These are phyloP conservation scores for Fusarium pseudonygamai DNA, from an alignment of 2,329 filamentous ascomycete genomes.

Conservation along the genomic window DNA sequence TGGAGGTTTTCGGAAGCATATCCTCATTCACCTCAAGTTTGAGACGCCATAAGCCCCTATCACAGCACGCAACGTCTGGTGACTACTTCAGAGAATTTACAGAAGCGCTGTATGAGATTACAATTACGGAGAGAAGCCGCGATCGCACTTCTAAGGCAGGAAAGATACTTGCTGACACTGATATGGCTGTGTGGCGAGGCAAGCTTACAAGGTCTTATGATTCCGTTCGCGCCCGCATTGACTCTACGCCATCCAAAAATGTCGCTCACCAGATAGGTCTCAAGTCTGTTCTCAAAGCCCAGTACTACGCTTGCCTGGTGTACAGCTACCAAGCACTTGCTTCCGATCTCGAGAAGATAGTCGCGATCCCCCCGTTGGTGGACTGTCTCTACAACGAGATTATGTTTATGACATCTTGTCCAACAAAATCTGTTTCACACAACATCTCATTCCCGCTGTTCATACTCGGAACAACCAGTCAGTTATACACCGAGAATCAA, in stretches of 20 bases:
- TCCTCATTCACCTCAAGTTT: background rate
- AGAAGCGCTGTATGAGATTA: background rate
- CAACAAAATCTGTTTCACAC: background rate
- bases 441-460: background rate
- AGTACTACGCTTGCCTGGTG: background rate
- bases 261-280: background rate
- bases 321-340: background rate
- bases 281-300: background rate
- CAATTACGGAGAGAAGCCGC: background rate
- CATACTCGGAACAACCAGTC: background rate
- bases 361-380: background rate
- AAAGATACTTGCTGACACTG: background rate
- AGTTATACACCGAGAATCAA: background rate
- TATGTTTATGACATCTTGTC: background rate
- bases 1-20: background rate
- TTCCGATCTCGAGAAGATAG: background rate
- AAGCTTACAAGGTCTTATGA: background rate
- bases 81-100: background rate
- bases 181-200: background rate
- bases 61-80: background rate
- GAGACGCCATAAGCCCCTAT: background rate
- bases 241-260: background rate
- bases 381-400: background rate
- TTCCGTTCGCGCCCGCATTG: background rate
- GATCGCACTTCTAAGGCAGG: background rate